Conservation (phyloP, 371 early-diverging fungal genomes). For the Mucor indicus region DNA sequence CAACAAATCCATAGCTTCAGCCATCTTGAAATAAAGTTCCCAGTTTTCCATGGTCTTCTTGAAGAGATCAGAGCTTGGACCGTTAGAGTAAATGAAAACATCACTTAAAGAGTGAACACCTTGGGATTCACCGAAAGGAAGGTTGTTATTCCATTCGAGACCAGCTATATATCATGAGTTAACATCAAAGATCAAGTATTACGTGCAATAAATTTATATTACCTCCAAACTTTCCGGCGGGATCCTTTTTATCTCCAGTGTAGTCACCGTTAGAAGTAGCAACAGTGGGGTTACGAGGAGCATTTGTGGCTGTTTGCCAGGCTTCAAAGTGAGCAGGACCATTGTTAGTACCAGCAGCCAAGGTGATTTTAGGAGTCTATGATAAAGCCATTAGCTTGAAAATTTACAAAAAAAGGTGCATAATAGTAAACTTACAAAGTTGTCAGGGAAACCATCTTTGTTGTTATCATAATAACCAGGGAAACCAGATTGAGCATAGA, state of each 20-base stretch:
- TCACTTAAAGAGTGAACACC: slow-evolving; percentile 64
- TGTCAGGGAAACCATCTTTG: slow-evolving; percentile 67
- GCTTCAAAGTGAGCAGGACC: slow-evolving; percentile 58
- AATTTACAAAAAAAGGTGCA: background rate
- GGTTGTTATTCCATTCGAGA: slow-evolving; percentile 35
- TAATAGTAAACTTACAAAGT: slow-evolving; percentile 23
- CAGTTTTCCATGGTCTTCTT: slow-evolving; percentile 59
- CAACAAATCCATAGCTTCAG: slow-evolving; percentile 30
- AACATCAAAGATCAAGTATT: background rate
- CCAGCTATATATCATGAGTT: slow-evolving; percentile 16
- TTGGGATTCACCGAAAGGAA: slow-evolving; percentile 28
- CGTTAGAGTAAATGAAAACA: slow-evolving; percentile 56
- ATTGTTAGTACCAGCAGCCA: slow-evolving; percentile 65
- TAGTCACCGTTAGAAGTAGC: slow-evolving; percentile 16
- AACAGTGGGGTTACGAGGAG: slow-evolving; percentile 42
- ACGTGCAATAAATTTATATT: background rate
- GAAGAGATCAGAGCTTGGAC: slow-evolving; percentile 55
- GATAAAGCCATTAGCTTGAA: no score
- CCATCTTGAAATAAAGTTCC: slow-evolving; percentile 59
- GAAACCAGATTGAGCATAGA: slow-evolving; percentile 66
- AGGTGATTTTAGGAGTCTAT: slow-evolving; percentile 47
- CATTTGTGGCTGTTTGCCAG: slow-evolving; percentile 48
- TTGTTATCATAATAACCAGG: slow-evolving; percentile 62
- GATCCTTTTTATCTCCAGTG: slow-evolving; percentile 35
- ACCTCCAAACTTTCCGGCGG: slow-evolving; percentile 33